Evolutionary conservation across 2,329 filamentous ascomycete species (phyloP).

Genomic region (Pseudogymnoascus sp.): DNA sequence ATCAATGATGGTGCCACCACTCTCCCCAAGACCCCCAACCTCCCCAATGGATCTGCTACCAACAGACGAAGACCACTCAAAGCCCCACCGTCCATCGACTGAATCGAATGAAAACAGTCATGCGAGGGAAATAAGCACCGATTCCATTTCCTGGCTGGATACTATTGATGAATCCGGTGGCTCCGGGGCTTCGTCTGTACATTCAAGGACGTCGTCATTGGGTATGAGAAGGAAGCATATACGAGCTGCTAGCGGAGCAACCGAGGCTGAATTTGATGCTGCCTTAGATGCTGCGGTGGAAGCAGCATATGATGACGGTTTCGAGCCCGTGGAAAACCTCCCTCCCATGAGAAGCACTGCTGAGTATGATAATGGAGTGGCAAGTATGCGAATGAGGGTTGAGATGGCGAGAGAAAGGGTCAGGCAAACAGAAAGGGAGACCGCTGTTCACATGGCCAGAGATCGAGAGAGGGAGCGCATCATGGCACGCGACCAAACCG

Average conservation of each 20-base stretch:
- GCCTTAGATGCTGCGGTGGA: conserved; percentile 93
- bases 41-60: conserved; percentile 33
- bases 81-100: conserved; percentile 24
- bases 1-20: conserved; percentile 57
- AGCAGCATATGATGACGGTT: conserved; percentile 87
- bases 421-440: conserved; percentile 64
- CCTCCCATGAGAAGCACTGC: conserved; percentile 2
- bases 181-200: conserved; percentile 69
- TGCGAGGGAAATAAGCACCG: conserved; percentile 56
- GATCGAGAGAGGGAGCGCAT: conserved; percentile 46
- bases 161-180: conserved; percentile 84
- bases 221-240: conserved; percentile 61
- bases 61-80: conserved; percentile 4
- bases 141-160: conserved; percentile 87
- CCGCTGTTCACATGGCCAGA: conserved; percentile 49
- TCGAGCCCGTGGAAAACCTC: conserved; percentile 55
- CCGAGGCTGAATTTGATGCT: conserved; percentile 86
- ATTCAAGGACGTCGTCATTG: conserved; percentile 68
- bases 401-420: conserved; percentile 70
- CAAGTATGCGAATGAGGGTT: conserved; percentile 54
- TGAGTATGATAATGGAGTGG: conserved; percentile 29
- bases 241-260: conserved; percentile 58
- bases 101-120: conserved; percentile 32
- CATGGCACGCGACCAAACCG: conserved; percentile 16
- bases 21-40: conserved; percentile 54